phyloP scores from a whole-genome alignment of 202 grass and related monocot genomes.

The Brachypodium distachyon region DNA sequence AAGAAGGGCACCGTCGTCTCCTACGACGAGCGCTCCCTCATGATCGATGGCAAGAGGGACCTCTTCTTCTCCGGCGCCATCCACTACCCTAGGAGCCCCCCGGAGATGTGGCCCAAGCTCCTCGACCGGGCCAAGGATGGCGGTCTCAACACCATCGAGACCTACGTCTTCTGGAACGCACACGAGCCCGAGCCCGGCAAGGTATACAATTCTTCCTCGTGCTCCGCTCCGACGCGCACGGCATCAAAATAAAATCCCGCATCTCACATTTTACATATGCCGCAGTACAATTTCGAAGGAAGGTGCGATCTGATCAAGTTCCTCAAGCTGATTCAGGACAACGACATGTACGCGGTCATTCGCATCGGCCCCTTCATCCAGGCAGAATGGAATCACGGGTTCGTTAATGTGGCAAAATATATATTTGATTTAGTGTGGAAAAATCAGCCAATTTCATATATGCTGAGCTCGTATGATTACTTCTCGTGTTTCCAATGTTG shows the following conservation, averaged over 20 bases:
- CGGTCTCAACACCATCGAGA: slow-evolving; percentile 81
- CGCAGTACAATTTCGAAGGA: slow-evolving; percentile 74
- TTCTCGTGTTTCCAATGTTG: background rate
- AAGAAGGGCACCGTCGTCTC: slow-evolving; percentile 33
- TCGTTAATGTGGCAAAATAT: background rate
- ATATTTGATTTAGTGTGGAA: too few relatives aligned
- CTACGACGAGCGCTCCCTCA: slow-evolving; percentile 65
- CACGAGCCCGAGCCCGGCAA: slow-evolving; percentile 63
- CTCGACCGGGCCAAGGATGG: slow-evolving; percentile 54
- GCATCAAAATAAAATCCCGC: too few relatives aligned
- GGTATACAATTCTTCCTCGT: slow-evolving; percentile 20
- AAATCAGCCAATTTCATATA: too few relatives aligned
- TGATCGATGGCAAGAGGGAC: slow-evolving; percentile 69
- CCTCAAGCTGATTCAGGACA: slow-evolving; percentile 51
- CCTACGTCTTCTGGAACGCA: slow-evolving; percentile 83
- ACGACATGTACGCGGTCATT: slow-evolving; percentile 53
- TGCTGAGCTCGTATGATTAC: slow-evolving; percentile 7
- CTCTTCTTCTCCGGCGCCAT: slow-evolving; percentile 91
- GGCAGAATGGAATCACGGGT: slow-evolving; percentile 61
- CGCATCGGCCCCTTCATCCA: slow-evolving; percentile 76
- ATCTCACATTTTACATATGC: slow-evolving; percentile 1
- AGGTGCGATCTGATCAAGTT: slow-evolving; percentile 50
- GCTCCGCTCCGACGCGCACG: too few relatives aligned
- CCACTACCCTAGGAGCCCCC: slow-evolving; percentile 78
- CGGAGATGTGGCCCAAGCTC: slow-evolving; percentile 62